Percentiles rank a stretch among this genome's conserved stretches.
phyloP scores from a whole-genome alignment of 306 rosid genomes.

The Castanea sativa region DNA sequence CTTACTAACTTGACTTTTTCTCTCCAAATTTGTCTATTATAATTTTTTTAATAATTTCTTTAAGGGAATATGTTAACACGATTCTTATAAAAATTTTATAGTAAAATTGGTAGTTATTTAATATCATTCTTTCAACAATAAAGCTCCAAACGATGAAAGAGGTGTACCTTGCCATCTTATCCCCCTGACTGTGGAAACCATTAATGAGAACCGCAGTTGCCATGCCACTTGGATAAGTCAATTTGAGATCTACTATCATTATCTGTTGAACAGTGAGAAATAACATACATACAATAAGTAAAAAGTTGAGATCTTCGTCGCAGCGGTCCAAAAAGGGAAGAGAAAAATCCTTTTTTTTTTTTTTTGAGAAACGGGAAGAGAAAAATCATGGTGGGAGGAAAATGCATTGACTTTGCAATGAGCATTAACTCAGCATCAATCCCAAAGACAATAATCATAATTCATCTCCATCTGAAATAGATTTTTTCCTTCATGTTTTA shows the following conservation, averaged over 20 bases:
- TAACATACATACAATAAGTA: background rate
- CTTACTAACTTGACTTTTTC: too few species aligned
- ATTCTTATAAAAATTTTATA: too few species aligned
- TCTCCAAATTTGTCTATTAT: too few species aligned
- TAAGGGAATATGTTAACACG: too few species aligned
- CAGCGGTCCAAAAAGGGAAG: background rate
- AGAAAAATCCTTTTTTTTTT: too few species aligned
- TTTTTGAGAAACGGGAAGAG: background rate
- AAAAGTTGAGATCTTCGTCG: background rate
- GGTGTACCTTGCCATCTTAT: slow-evolving; percentile 75
- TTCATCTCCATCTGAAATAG: too few species aligned
- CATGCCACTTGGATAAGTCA: slow-evolving; percentile 88
- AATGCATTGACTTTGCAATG: background rate
- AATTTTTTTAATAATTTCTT: too few species aligned
- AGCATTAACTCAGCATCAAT: background rate
- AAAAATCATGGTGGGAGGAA: background rate
- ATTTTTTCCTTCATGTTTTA: too few species aligned
- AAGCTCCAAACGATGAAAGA: background rate
- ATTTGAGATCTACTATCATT: slow-evolving; percentile 86
- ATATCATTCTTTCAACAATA: too few species aligned
- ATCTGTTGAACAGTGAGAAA: slow-evolving; percentile 42
- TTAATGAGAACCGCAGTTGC: slow-evolving; percentile 96
- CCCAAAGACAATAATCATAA: too few species aligned
- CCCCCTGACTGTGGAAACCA: slow-evolving; percentile 90
- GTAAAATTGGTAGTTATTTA: too few species aligned